These are phyloP conservation scores for Solanum piurae DNA, from an alignment of 257 asterid species.

Conservation along the genomic window DNA sequence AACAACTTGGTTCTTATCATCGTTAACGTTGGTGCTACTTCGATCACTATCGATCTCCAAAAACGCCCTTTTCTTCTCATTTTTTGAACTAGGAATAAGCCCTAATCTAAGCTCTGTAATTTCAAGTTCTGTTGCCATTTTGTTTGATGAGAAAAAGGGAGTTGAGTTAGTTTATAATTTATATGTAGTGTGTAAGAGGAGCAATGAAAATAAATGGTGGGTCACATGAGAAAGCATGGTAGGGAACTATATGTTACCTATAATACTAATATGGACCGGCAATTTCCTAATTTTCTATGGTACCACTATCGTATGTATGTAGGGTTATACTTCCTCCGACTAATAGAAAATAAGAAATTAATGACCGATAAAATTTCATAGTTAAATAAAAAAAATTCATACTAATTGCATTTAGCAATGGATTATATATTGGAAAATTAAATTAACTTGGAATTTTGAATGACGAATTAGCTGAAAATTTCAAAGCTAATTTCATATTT, in stretches of 20 bases:
- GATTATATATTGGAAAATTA: too few relatives aligned
- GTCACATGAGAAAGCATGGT: conserved; percentile 37
- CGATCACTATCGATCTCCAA: conserved; percentile 20
- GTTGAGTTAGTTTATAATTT: not conserved
- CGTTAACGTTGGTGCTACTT: not conserved
- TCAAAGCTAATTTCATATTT: too few relatives aligned
- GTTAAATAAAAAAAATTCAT: rapidly evolving
- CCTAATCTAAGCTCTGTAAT: conserved; percentile 78
- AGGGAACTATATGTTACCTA: conserved; percentile 47
- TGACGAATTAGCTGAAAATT: too few relatives aligned
- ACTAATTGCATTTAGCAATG: too few relatives aligned
- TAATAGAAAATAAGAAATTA: too few relatives aligned
- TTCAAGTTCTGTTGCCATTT: conserved; percentile 32
- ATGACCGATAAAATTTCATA: rapidly evolving
- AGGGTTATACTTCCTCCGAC: not conserved
- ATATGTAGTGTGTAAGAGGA: conserved; percentile 19
- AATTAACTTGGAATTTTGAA: too few relatives aligned
- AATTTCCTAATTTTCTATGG: conserved; percentile 26
- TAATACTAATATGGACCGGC: conserved; percentile 30
- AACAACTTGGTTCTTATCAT: conserved; percentile 34
- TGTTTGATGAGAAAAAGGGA: not conserved
- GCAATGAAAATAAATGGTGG: conserved; percentile 37
- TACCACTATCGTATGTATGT: conserved; percentile 10
- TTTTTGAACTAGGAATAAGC: conserved; percentile 36
- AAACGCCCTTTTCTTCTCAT: conserved; percentile 52